These are phyloP conservation scores for Tylopilus subfusipes DNA, from an alignment of 768 basidiomycete genomes.

Conservation along the genomic window DNA sequence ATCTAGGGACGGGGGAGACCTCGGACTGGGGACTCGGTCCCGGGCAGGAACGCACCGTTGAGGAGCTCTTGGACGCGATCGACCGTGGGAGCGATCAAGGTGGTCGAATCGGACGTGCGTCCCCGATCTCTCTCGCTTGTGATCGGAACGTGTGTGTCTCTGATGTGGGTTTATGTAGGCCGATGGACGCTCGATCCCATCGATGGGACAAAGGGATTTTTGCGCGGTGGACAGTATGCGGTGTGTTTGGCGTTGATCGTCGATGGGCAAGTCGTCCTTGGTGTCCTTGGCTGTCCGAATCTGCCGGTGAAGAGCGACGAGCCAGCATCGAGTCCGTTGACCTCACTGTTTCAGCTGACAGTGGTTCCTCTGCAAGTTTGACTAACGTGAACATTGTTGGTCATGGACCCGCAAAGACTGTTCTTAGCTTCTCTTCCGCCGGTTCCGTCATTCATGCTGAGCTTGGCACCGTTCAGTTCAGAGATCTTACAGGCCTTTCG, in stretches of 20 bases:
- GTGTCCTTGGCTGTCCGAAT: slow-evolving; percentile 92
- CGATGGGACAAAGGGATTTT: slow-evolving; percentile 93
- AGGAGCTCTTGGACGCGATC: slow-evolving; percentile 29
- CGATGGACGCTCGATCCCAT: slow-evolving; percentile 90
- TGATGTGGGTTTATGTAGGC: slow-evolving; percentile 36
- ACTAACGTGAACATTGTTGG: too few relatives aligned
- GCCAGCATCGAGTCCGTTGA: too few relatives aligned
- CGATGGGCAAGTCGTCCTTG: slow-evolving; percentile 73
- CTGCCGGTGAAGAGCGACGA: slow-evolving; percentile 55
- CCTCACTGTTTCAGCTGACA: too few relatives aligned
- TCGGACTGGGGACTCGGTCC: slow-evolving; percentile 72
- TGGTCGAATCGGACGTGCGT: slow-evolving; percentile 69
- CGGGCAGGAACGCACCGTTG: slow-evolving; percentile 46
- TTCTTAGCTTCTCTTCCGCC: too few relatives aligned
- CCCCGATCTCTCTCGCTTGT: not conserved
- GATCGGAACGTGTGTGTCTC: too few relatives aligned
- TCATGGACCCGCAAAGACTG: too few relatives aligned
- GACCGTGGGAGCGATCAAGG: slow-evolving; percentile 78
- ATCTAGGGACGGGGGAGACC: slow-evolving; percentile 54
- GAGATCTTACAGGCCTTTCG: too few relatives aligned
- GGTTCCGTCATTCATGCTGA: too few relatives aligned
- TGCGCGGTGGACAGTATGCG: slow-evolving; percentile 89
- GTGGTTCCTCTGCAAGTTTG: too few relatives aligned
- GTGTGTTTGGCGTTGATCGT: slow-evolving; percentile 85
- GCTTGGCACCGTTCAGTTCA: too few relatives aligned